Conservation (phyloP, 257 asterid genomes). For the Cruciata laevipes region DNA sequence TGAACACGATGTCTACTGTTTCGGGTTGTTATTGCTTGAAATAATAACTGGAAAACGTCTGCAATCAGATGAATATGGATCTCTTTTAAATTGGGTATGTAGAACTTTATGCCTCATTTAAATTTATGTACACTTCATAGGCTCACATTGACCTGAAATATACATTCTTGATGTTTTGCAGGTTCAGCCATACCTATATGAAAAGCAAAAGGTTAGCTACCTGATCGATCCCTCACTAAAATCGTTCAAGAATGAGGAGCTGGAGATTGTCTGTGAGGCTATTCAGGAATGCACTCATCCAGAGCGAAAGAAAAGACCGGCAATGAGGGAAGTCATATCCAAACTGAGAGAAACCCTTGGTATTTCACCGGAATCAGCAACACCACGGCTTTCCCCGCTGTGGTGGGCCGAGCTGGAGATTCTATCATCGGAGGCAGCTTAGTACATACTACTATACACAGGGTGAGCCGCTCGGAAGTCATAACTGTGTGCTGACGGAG, state of each 20-base stretch:
- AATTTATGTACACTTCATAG: not conserved
- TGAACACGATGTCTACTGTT: constrained; percentile 59
- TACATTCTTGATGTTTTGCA: constrained; percentile 15
- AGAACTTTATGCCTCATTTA: constrained; percentile 1
- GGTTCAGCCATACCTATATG: constrained; percentile 56
- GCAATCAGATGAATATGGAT: constrained; percentile 50
- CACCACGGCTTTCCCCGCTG: constrained; percentile 81
- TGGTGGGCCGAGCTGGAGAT: constrained; percentile 99
- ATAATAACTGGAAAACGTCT: constrained; percentile 60
- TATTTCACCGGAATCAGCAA: constrained; percentile 68
- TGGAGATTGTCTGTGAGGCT: constrained; percentile 50
- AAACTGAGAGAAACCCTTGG: constrained; percentile 44
- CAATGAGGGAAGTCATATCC: constrained; percentile 46
- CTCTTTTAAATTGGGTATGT: constrained; percentile 71
- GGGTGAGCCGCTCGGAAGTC: not conserved
- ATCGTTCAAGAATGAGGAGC: constrained; percentile 57
- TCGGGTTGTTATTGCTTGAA: constrained; percentile 75
- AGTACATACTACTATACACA: constrained; percentile 6
- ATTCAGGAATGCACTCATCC: constrained; percentile 54
- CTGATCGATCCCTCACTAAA: constrained; percentile 63
- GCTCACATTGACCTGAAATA: not conserved
- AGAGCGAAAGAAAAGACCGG: constrained; percentile 48
- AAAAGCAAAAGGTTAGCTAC: constrained; percentile 27
- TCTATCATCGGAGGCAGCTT: constrained; percentile 70
- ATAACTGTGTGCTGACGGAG: not conserved